Evolutionary conservation across 441 rosid genomes (phyloP).

Genomic region (Flueggea neowawraea): DNA sequence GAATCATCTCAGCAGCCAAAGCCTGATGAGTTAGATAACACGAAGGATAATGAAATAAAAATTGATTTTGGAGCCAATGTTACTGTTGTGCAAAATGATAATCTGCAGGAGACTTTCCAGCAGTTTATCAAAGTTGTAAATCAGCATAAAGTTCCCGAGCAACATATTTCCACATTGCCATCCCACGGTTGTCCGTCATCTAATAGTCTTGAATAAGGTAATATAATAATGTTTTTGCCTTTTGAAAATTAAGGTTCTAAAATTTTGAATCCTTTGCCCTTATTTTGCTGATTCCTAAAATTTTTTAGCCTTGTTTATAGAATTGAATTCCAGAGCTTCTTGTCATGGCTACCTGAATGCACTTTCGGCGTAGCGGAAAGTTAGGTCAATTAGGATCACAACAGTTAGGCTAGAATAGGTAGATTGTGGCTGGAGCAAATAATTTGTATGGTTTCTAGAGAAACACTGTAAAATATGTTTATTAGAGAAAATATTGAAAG

Average conservation of each 20-base stretch:
- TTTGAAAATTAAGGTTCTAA: neutral
- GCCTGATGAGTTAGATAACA: conserved; percentile 14
- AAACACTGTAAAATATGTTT: too few relatives aligned
- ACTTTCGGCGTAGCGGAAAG: too few relatives aligned
- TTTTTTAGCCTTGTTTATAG: too few relatives aligned
- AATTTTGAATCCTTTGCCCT: neutral
- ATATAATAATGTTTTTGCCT: neutral
- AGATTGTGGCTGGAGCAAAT: too few relatives aligned
- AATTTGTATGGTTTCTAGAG: too few relatives aligned
- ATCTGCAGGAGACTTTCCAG: conserved; percentile 11
- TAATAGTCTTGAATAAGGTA: conserved; percentile 31
- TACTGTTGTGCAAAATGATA: conserved; percentile 11
- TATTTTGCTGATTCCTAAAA: neutral
- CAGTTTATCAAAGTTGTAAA: conserved; percentile 7
- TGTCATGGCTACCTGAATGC: too few relatives aligned
- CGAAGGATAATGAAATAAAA: conserved; percentile 22
- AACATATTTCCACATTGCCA: conserved; percentile 19
- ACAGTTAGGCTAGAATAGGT: too few relatives aligned
- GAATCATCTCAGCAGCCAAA: conserved; percentile 9
- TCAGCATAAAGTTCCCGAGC: conserved; percentile 22
- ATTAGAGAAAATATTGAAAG: too few relatives aligned
- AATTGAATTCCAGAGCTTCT: too few relatives aligned
- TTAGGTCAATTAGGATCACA: too few relatives aligned
- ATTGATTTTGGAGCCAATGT: conserved; percentile 18
- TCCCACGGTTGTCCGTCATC: conserved; percentile 14